Percentiles rank a stretch among this genome's conserved stretches.
Evolutionary conservation across 225 moss, liverwort and hornwort genomes (phyloP).

Genomic region (Marchantia paleacea): DNA sequence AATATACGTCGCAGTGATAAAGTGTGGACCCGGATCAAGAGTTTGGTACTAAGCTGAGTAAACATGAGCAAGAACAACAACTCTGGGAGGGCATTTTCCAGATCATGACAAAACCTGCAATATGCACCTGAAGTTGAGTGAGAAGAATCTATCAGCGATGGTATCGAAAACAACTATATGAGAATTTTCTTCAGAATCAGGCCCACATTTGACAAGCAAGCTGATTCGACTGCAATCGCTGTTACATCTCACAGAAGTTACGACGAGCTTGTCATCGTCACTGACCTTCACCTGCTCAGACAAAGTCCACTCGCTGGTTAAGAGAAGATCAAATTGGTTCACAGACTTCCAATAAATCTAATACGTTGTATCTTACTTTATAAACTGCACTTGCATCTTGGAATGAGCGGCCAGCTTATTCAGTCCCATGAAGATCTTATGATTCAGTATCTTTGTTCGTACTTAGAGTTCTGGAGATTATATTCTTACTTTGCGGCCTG

Average conservation of each 20-base stretch:
- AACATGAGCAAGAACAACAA: not conserved
- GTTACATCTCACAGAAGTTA: conserved; percentile 64
- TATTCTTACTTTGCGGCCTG: conserved; percentile 60
- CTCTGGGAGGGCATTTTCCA: not conserved
- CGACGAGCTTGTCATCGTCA: conserved; percentile 36
- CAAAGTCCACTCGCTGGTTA: not conserved
- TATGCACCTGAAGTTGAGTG: conserved; percentile 55
- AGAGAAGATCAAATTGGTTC: not conserved
- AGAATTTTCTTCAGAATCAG: conserved; percentile 28
- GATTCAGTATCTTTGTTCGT: not conserved
- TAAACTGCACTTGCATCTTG: not conserved
- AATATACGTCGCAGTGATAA: no score
- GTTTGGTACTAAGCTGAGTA: not conserved
- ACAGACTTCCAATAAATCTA: not conserved
- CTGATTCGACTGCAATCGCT: conserved; percentile 74
- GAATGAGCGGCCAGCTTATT: not conserved
- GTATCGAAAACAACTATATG: conserved; percentile 70
- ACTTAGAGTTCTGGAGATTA: not conserved
- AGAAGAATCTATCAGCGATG: conserved; percentile 61
- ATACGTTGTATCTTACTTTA: not conserved
- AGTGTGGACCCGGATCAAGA: not conserved
- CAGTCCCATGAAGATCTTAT: not conserved
- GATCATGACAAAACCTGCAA: not conserved
- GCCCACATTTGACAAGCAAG: conserved; percentile 47
- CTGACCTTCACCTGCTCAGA: conserved; percentile 35